phyloP scores from a whole-genome alignment of 2,329 filamentous ascomycete species.

The Pezicula carpinea region DNA sequence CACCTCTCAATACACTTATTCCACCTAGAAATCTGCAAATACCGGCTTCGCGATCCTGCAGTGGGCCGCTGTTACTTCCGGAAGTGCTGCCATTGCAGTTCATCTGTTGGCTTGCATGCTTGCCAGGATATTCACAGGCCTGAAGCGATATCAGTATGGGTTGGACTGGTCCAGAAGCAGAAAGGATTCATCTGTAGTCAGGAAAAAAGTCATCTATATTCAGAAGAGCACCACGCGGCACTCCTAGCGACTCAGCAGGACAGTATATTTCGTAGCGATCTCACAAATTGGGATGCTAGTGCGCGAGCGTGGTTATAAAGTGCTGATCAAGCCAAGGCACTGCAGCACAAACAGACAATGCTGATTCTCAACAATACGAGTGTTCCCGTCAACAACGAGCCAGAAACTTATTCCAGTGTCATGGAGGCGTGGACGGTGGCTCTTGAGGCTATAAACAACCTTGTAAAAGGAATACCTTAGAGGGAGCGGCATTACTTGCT shows the following conservation, averaged over 20 bases:
- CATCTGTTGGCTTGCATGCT: constrained; percentile 33
- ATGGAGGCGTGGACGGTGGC: constrained; percentile 20
- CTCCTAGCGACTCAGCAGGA: constrained; percentile 8
- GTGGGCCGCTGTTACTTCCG: constrained; percentile 30
- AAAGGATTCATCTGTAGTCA: constrained; percentile 5
- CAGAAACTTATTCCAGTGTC: constrained; percentile 16
- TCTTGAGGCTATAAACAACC: constrained; percentile 16
- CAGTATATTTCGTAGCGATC: constrained; percentile 18
- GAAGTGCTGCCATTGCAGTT: constrained; percentile 17
- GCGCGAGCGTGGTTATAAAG: constrained; percentile 29
- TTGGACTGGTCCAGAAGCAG: constrained; percentile 25
- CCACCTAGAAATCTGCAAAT: too few relatives aligned
- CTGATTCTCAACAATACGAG: constrained; percentile 21
- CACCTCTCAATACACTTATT: too few relatives aligned
- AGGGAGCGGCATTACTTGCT: constrained; percentile 12
- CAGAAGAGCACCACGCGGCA: constrained; percentile 6
- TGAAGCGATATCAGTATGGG: constrained; percentile 31
- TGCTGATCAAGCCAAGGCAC: constrained; percentile 21
- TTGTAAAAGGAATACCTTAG: constrained; percentile 20
- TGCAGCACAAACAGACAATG: constrained; percentile 20
- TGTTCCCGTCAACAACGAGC: constrained; percentile 14
- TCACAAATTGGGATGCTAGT: constrained; percentile 29
- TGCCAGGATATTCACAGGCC: constrained; percentile 25
- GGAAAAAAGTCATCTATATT: neutral
- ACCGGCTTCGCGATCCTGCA: too few relatives aligned